Evolutionary conservation across 139 green algal species (phyloP), one percentile per base, ranked within the genome.

Genomic region (Tetradesmus lagerheimii): DNA sequence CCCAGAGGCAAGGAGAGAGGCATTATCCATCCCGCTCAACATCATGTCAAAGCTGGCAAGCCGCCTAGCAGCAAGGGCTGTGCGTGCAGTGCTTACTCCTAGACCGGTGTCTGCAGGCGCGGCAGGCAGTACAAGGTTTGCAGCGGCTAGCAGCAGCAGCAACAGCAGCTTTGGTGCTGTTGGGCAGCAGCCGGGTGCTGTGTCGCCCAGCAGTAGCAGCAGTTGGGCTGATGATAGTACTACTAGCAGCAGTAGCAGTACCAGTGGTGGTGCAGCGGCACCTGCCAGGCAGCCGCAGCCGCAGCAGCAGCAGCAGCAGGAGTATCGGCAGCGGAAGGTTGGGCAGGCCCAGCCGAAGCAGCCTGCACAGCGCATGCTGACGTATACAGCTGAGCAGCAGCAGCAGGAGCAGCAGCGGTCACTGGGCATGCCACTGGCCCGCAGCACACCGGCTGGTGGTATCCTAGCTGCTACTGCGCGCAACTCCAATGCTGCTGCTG

Each of bases 11-110:
- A 76, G 89, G 18, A 37, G 86, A 8, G 93, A 94, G 71, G 92
- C 93, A 23, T 29, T 94, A 16, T 57, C 86, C 38, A 90, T 95
- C 27, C 93, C 93, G 15, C 29, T 93, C 0, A 45, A 80, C 9
- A 82, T 95, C 14, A 77, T 83, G 1, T 47, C 23, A 27, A 94
- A 94, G 85, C 31, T 94, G 14, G 86, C 86, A 0, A 89, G 89
- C 29, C 81, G 93, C 34, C 23, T 94, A 4, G 34, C 91, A 35
- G 93, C 93, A 4, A 64, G 93, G 29, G 86, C 89, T 4, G 35
- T 95, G 14, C 39, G 86, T 14, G 64, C 83, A 16, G 39, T 87
- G 23, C 80, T 95, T 2, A 76, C 66, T 18, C 50, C 80, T 15
- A 47, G 47, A 34, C 16, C 14, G 23, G 27, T 20, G 14, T 50